Base-by-base conservation (phyloP, 257 asterid genomes). In the Vinca minor region DNA sequence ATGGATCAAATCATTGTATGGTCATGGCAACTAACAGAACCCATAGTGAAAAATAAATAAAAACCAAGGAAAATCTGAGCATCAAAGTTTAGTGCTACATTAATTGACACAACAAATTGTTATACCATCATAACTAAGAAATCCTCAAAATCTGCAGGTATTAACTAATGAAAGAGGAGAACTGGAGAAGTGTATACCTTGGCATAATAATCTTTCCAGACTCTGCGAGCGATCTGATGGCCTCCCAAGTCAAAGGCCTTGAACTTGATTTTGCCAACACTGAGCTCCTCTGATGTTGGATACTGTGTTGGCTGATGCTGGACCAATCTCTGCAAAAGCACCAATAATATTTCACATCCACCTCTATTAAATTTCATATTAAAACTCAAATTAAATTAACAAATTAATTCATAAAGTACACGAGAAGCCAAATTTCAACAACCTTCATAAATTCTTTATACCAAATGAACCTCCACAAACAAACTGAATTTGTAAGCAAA, bases 241-340 rank as follows among this genome's bases (percentile, higher is more conserved):
- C 96, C 96, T 31, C 96, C 96, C 85, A 89, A 76, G 66, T 89
- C 96, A 77, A 89, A 89, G 38, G 96, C 95, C 67, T 86, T 89
- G 79, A 89, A 89, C 87, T 89, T 89, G 73, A 88, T 88, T 67
- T 83, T 83, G 20, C 96, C 96, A 70, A 88, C 86, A 69, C 96
- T 87, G 62, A 91, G 85, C 82, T 87, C 97, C 81, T 91, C 96
- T 0, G 96, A 89, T 6, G 96, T 89, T 0, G 96, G 96, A 73
- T 84, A 76, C 69, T 89, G 96, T 1, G 96, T 89, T 34, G 96
- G 96, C 79, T 89, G 96, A 71, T 89, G 95, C 62, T 89, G 96
- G 42, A 81, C 96, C 83, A 89, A 70, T 78, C 96, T 86, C 96
- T 86, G 94, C 71, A 35, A 68, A 79, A 73, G n/a, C 67, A 73